Conservation (phyloP, 306 rosid species). For the Citrullus mucosospermus region DNA sequence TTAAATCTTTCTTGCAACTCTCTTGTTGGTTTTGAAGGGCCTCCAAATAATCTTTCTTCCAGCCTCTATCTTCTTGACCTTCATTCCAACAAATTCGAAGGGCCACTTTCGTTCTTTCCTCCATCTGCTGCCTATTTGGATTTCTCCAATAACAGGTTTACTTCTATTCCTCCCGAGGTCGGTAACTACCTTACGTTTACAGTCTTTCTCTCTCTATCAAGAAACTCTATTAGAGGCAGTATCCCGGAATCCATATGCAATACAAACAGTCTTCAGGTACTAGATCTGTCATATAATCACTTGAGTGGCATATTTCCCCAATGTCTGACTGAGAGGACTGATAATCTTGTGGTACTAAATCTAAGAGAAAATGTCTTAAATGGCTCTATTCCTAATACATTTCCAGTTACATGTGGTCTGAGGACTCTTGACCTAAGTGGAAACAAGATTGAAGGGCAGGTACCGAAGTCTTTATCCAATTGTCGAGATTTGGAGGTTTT, state of each 20-base stretch:
- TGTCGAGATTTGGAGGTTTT: constrained; percentile 21
- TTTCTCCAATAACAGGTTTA: constrained; percentile 16
- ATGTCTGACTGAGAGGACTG: neutral
- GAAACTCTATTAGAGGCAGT: neutral
- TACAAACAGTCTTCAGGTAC: constrained; percentile 8
- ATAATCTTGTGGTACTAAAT: constrained; percentile 16
- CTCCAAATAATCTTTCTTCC: neutral
- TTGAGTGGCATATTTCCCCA: constrained; percentile 12
- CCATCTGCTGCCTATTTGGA: neutral
- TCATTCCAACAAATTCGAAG: constrained; percentile 21
- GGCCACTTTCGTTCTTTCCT: constrained; percentile 1
- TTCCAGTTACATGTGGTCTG: constrained; percentile 6
- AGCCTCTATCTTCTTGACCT: constrained; percentile 1
- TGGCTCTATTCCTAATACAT: constrained; percentile 10
- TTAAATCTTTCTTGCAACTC: constrained; percentile 43
- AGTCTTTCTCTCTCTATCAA: constrained; percentile 15
- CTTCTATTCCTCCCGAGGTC: neutral
- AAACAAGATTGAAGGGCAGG: constrained; percentile 5
- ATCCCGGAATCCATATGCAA: constrained; percentile 29
- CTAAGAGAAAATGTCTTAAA: neutral
- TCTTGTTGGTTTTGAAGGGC: neutral
- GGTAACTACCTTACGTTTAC: fast-evolving
- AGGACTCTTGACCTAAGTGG: constrained; percentile 15
- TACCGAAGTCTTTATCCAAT: constrained; percentile 16
- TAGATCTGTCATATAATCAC: constrained; percentile 21